Evolutionary conservation across 83 land plant genomes (phyloP), one percentile per base, ranked within the genome.

Genomic region (Diphasiastrum complanatum): DNA sequence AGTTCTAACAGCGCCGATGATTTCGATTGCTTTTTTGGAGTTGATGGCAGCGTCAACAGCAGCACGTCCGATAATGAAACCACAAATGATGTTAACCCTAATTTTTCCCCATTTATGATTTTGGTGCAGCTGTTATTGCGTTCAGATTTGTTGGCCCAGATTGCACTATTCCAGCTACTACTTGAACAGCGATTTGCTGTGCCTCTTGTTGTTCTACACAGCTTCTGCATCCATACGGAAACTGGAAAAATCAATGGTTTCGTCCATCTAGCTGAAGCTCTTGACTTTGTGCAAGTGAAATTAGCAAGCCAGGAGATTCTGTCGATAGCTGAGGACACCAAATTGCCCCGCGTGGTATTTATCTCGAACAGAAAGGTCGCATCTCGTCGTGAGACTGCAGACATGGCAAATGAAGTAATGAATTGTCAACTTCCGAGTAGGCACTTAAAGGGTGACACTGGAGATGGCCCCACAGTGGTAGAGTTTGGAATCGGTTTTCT

Each of bases 281-380:
- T 63, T 11, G 33, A 46, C 31, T 63, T 63, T 47, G 66, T 63
- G 59, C 46, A 65, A 23, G 68, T 65, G 45, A 51, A 36, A 8
- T 25, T 65, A 35, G 46, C 10, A 10, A 65, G 38, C 11, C 46
- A 65, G 24, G 26, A 65, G 45, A 65, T 19, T 3, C 3, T 65
- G 29, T 33, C 28, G n/a, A 33, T 65, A 2, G 46, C 6, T 0
- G 45, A 51, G 2, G 63, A 65, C 46, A 38, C 0, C 11, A 52
- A 25, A n/a, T 43, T 65, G 16, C 46, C 45, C 24, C 45, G 63
- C 35, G 64, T 65, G 27, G 68, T 65, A 8, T 51, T 65, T 52
- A 22, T 65, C 14, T 51, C 68, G 30, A 47, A 47, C 12, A 65
- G 18, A 33, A 1, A 35, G 18, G 0, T 5, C n/a, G 20, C 12